Conservation (phyloP, 2,329 filamentous ascomycete species). For the Xylaria sp. region DNA sequence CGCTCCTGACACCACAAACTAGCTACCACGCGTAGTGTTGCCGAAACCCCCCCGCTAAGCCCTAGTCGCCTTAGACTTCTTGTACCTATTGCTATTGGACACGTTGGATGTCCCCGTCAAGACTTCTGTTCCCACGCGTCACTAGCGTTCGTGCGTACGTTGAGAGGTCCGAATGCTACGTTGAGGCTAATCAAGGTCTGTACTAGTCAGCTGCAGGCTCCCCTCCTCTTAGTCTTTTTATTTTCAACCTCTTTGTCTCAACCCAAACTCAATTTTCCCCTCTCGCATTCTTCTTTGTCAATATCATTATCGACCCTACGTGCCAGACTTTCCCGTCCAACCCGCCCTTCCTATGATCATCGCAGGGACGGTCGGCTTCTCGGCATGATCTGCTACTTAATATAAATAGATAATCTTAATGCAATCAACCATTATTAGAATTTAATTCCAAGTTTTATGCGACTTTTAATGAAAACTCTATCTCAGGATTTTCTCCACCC, state of each 20-base stretch:
- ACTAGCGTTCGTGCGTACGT: neutral
- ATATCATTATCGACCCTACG: constrained; percentile 1
- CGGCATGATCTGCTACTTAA: constrained; percentile 16
- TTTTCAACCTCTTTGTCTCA: neutral
- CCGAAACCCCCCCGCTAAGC: constrained; percentile 25
- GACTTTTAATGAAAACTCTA: constrained; percentile 4
- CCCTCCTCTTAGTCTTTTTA: neutral
- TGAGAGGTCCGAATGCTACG: neutral
- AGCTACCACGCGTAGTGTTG: constrained; percentile 21
- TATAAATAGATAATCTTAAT: constrained; percentile 36
- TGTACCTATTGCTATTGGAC: constrained; percentile 18
- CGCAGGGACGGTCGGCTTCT: constrained; percentile 23
- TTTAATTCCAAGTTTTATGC: constrained; percentile 35
- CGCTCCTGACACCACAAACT: constrained; percentile 14
- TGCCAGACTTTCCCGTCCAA: neutral
- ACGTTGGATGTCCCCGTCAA: constrained; percentile 9
- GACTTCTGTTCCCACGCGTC: constrained; percentile 13
- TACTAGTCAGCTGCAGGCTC: neutral
- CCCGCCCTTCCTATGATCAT: constrained; percentile 28
- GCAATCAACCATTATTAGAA: constrained; percentile 26
- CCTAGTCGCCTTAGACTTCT: constrained; percentile 2
- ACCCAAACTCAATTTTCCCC: constrained; percentile 15
- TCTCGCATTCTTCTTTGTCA: constrained; percentile 24
- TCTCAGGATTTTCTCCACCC: constrained; percentile 23
- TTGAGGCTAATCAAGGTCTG: constrained; percentile 3